phyloP scores from a whole-genome alignment of 768 basidiomycete genomes.

The Pulveroboletus sp. region DNA sequence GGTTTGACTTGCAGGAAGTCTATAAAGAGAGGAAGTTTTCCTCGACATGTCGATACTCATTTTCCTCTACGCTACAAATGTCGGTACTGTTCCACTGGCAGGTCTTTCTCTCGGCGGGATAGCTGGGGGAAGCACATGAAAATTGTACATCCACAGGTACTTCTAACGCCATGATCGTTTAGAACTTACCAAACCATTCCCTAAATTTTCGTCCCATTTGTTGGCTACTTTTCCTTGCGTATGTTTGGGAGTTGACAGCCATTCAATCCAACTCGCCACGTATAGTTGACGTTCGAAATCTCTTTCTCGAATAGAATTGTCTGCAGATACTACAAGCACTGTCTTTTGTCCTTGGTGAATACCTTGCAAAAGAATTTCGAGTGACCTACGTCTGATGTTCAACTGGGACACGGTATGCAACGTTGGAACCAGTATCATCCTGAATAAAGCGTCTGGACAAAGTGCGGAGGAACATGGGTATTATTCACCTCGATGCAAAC shows the following conservation, averaged over 20 bases:
- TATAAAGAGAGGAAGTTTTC: constrained; percentile 10
- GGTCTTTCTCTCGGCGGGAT: constrained; percentile 22
- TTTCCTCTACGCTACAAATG: constrained; percentile 14
- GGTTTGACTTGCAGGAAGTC: neutral
- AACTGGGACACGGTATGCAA: too few relatives aligned
- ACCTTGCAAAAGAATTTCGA: too few relatives aligned
- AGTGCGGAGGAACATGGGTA: too few relatives aligned
- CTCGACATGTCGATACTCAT: constrained; percentile 19
- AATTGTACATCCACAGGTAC: constrained; percentile 1
- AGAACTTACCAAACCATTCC: neutral
- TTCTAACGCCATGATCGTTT: neutral
- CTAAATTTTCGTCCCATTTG: neutral
- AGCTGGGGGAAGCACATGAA: constrained; percentile 11
- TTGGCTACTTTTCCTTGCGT: too few relatives aligned
- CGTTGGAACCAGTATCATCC: neutral
- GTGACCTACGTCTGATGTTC: neutral
- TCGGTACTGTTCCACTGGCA: constrained; percentile 5
- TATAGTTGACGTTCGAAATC: too few relatives aligned
- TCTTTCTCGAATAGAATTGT: neutral
- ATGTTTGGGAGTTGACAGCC: too few relatives aligned
- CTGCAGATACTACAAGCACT: neutral
- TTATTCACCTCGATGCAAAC: too few relatives aligned
- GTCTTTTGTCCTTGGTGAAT: neutral
- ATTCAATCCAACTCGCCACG: neutral
- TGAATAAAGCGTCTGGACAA: too few relatives aligned